A percentile compares a stretch with the other conserved stretches of the same genome.
Evolutionary conservation across 2,329 filamentous ascomycete genomes (phyloP).

Genomic region (Hypoxylon sp.): DNA sequence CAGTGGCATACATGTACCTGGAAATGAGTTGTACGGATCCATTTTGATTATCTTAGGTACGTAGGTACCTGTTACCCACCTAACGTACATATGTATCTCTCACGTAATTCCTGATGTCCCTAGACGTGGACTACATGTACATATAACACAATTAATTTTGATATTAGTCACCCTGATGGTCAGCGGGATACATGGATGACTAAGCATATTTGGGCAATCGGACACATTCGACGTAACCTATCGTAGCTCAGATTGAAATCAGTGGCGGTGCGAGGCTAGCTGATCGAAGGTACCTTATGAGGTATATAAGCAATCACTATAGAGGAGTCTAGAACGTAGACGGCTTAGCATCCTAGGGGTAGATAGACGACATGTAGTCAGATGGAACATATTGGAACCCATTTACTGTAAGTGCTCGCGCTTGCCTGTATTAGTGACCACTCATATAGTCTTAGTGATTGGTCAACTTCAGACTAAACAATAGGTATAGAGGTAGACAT

Average conservation of each 20-base stretch:
- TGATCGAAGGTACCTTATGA: background rate
- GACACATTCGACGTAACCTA: background rate
- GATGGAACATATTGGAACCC: background rate
- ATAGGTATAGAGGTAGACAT: background rate
- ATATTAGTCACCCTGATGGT: slow-evolving; percentile 18
- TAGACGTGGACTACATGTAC: background rate
- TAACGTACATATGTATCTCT: too few relatives aligned
- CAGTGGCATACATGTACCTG: background rate
- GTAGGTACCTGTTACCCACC: background rate
- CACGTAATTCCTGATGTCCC: background rate
- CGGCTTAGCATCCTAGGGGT: background rate
- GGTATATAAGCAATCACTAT: background rate
- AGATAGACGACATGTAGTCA: background rate
- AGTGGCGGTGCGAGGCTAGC: background rate
- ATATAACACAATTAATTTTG: background rate
- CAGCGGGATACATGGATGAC: slow-evolving; percentile 1
- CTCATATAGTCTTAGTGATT: background rate
- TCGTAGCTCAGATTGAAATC: background rate
- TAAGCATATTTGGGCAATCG: background rate
- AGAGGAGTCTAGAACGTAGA: background rate
- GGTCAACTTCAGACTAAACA: background rate
- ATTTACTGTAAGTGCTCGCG: background rate
- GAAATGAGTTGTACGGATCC: background rate
- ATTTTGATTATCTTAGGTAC: background rate
- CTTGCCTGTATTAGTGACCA: background rate